These are phyloP conservation scores for Ophiostoma perfectum DNA, from an alignment of 2,329 filamentous ascomycete genomes.

Conservation along the genomic window DNA sequence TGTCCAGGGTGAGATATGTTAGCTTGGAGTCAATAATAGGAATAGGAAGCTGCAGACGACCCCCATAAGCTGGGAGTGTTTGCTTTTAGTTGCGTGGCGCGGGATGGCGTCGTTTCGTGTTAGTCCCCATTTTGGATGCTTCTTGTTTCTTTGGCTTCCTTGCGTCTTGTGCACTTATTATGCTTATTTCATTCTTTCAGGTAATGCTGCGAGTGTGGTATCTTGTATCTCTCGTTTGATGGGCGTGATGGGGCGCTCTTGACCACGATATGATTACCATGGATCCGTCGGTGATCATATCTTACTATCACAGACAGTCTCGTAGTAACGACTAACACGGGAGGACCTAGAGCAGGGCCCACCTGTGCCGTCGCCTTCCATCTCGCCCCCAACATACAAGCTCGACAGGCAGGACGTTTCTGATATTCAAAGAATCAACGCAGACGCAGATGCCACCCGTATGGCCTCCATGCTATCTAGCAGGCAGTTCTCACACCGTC, in stretches of 20 bases:
- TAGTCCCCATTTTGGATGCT: background rate
- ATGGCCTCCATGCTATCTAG: background rate
- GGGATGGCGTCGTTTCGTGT: slow-evolving; percentile 1
- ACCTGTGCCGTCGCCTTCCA: background rate
- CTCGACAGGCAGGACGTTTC: too few relatives aligned
- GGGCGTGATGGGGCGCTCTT: too few relatives aligned
- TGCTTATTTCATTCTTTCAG: background rate
- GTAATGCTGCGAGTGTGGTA: background rate
- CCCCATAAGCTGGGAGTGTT: background rate
- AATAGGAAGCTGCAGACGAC: background rate
- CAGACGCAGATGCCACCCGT: too few relatives aligned
- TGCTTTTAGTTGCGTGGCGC: background rate
- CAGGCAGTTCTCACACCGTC: background rate
- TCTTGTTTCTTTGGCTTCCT: too few relatives aligned
- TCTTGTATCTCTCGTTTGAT: too few relatives aligned
- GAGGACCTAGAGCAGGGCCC: background rate
- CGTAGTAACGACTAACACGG: background rate
- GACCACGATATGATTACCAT: background rate
- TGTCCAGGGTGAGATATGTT: too few relatives aligned
- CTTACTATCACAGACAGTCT: background rate
- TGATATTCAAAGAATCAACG: too few relatives aligned
- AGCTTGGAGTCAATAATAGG: background rate
- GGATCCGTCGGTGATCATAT: background rate
- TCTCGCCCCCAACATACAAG: background rate
- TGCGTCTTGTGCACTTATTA: background rate